Conservation (phyloP, 306 rosid genomes). For the Inga oerstediana region DNA sequence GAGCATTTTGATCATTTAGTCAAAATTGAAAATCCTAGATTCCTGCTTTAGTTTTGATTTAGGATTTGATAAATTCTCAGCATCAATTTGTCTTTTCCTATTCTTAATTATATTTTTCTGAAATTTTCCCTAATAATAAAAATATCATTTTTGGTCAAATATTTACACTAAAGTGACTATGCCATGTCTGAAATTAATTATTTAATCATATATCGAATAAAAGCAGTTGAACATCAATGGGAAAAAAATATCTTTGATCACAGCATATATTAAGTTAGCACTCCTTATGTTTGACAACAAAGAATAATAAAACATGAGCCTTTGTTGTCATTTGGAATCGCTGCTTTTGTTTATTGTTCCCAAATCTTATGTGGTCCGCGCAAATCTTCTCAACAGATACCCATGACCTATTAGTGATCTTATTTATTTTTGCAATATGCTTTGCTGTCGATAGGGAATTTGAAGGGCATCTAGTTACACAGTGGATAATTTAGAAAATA, state of each 20-base stretch:
- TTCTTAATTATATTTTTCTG: no score
- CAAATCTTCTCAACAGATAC: slow-evolving; percentile 5
- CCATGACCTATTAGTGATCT: slow-evolving; percentile 1
- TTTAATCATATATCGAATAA: background rate
- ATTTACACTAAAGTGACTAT: background rate
- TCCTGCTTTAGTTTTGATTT: no score
- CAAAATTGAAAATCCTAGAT: no score
- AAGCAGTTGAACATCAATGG: background rate
- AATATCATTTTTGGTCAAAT: background rate
- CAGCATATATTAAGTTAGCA: background rate
- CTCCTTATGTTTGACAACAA: background rate
- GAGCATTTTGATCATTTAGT: no score
- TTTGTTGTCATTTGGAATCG: background rate
- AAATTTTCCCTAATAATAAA: background rate
- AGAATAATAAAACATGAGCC: background rate
- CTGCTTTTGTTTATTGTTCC: background rate
- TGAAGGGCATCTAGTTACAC: background rate
- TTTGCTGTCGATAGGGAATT: background rate
- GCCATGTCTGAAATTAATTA: background rate
- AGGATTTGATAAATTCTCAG: no score
- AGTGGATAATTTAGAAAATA: background rate
- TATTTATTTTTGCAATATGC: background rate
- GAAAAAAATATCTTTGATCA: background rate
- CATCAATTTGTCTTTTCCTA: no score
- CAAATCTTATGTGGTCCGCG: slow-evolving; percentile 17